Conservation (phyloP, 2,329 filamentous ascomycete genomes). For the Colletotrichum incanum region DNA sequence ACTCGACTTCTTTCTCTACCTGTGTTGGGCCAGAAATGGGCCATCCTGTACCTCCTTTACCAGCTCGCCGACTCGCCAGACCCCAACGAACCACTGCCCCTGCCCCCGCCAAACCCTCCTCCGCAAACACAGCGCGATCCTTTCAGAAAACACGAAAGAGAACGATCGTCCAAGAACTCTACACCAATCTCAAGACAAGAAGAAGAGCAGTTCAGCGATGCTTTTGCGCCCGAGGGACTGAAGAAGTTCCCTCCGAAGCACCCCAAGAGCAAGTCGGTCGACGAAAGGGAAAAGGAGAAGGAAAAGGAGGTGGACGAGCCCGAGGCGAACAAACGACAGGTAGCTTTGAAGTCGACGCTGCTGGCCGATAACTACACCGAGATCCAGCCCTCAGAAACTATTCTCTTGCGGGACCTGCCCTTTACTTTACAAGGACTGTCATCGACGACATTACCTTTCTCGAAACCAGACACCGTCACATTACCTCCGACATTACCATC, state of each 20-base stretch:
- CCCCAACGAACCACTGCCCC: constrained; percentile 66
- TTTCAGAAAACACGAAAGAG: constrained; percentile 56
- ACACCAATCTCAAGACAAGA: constrained; percentile 58
- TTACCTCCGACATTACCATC: constrained; percentile 86
- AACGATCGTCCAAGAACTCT: constrained; percentile 54
- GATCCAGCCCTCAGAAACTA: constrained; percentile 75
- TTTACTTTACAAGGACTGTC: constrained; percentile 95
- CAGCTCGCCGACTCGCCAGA: constrained; percentile 81
- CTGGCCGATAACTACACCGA: constrained; percentile 71
- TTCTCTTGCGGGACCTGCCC: constrained; percentile 84
- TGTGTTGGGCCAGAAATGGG: constrained; percentile 96
- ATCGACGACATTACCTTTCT: constrained; percentile 86
- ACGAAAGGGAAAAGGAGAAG: constrained; percentile 55
- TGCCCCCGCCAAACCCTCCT: constrained; percentile 59
- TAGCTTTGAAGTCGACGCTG: constrained; percentile 71
- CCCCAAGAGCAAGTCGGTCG: constrained; percentile 51
- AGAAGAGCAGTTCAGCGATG: constrained; percentile 66
- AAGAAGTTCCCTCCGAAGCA: constrained; percentile 61
- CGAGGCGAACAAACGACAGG: constrained; percentile 60
- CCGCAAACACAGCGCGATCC: constrained; percentile 49
- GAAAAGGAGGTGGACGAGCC: constrained; percentile 47
- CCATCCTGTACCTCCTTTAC: constrained; percentile 92
- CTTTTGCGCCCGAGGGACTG: constrained; percentile 69
- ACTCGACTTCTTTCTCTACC: constrained; percentile 90
- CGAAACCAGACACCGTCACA: constrained; percentile 77